Base-by-base conservation (phyloP, 1,139 yeast genomes). In the Hemisphaericaspora subhashii region DNA sequence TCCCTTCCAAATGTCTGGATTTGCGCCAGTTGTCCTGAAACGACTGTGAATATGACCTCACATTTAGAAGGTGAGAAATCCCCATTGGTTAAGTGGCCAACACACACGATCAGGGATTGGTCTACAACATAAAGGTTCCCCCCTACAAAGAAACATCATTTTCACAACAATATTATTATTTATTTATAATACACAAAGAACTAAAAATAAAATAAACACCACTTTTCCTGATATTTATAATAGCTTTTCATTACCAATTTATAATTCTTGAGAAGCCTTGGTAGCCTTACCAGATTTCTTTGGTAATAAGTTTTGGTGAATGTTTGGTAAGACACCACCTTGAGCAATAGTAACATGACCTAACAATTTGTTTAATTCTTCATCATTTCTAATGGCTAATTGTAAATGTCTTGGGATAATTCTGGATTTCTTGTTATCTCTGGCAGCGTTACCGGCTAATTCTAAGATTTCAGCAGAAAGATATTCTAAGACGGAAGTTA, bases 371-470 rank as follows among this genome's bases (percentile, higher is more conserved):
- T 89, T 90, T 69, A 89, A 80, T 74, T 89, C 96, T 73, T 90
- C 96, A 75, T 88, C 96, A 72, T 92, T 92, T 82, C 98, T 86
- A 77, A 92, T 90, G 64, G 98, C 98, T 62, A 90, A 83, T 72
- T 90, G 97, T 68, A 90, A 81, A 70, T 92, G 98, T 81, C 98
- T 89, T 71, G 98, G 98, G 54, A 92, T 89, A 60, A 90, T 90
- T 85, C 98, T 90, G 57, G 96, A 86, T 79, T 90, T 90, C 77
- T 89, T 89, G 83, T 90, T 86, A 66, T 90, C 98, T 74, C 96
- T 88, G 43, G 98, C 97, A 48, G 98, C 98, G 72, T 90, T 92
- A 78, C 98, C 98, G 48, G 98, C 98, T 76, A 90, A 83, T 76
- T 90, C 98, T 57, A 90, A 80, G 52, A 90, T 89, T 81, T 90